Conservation (phyloP, 139 green algal genomes). For the Chlorella sorokiniana region DNA sequence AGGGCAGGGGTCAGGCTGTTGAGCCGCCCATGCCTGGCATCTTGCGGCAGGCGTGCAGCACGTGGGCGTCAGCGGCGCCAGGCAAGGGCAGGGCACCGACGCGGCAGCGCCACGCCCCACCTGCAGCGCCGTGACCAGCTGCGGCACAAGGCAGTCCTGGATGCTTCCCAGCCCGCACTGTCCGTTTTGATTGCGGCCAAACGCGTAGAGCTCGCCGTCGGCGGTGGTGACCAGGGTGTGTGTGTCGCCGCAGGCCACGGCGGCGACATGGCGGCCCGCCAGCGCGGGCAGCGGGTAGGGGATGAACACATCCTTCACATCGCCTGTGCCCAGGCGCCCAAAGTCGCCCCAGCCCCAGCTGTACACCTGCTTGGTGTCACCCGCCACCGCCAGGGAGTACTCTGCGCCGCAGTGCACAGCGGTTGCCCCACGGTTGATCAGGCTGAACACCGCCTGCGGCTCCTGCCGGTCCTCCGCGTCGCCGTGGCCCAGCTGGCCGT, state of each 20-base stretch:
- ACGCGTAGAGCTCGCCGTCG: conserved; percentile 67
- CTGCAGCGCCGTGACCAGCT: conserved; percentile 62
- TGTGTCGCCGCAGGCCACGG: conserved; percentile 87
- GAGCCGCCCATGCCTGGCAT: too few relatives aligned
- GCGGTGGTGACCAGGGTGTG: conserved; percentile 79
- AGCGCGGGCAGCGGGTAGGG: conserved; percentile 72
- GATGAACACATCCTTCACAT: conserved; percentile 80
- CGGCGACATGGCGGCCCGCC: conserved; percentile 34
- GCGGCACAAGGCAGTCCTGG: conserved; percentile 63
- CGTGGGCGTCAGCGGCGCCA: not conserved
- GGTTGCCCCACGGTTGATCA: conserved; percentile 53
- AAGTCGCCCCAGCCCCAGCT: conserved; percentile 95
- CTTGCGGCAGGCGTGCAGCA: too few relatives aligned
- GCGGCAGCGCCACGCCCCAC: too few relatives aligned
- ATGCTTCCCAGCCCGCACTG: conserved; percentile 81
- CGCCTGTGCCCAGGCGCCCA: conserved; percentile 80
- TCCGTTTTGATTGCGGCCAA: conserved; percentile 65
- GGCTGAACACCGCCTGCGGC: conserved; percentile 55
- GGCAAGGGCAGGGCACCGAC: too few relatives aligned
- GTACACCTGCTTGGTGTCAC: conserved; percentile 59
- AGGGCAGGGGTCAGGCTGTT: too few relatives aligned
- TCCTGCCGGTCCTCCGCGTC: conserved; percentile 58
- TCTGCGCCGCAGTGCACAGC: conserved; percentile 81
- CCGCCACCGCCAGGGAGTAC: conserved; percentile 76
- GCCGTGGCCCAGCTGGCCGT: conserved; percentile 79